Evolutionary conservation across 768 basidiomycete genomes (phyloP).

Genomic region (Suillus sp.): DNA sequence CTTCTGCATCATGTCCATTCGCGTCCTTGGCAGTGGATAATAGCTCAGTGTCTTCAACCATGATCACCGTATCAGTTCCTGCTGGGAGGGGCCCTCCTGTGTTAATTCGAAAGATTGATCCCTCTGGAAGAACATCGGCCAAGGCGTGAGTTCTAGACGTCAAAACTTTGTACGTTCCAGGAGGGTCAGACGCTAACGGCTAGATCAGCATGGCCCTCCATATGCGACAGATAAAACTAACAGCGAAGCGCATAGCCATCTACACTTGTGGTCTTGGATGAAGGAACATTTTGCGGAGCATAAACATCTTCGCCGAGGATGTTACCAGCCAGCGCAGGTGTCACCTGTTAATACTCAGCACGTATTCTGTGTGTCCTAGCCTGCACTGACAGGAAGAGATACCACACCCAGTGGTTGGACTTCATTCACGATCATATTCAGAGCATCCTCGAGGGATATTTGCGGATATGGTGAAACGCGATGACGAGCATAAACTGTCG

Average conservation of each 20-base stretch:
- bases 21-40: conserved; percentile 49
- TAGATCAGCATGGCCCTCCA: neutral
- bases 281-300: conserved; percentile 66
- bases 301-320: conserved; percentile 77
- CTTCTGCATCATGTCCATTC: conserved; percentile 54
- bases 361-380: neutral
- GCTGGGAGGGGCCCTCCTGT: conserved; percentile 81
- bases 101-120: conserved; percentile 67
- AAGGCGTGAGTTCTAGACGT: conserved; percentile 48
- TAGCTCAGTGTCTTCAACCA: conserved; percentile 91
- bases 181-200: conserved; percentile 56
- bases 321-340: conserved; percentile 57
- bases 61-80: conserved; percentile 79
- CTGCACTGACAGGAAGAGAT: conserved; percentile 44
- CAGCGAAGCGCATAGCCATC: conserved; percentile 87
- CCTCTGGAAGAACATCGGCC: conserved; percentile 41
- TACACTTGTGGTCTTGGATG: conserved; percentile 72
- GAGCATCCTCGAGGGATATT: conserved; percentile 65
- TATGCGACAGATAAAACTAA: conserved; percentile 33
- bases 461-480: conserved; percentile 78
- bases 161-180: conserved; percentile 68
- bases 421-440: conserved; percentile 54
- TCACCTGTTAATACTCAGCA: conserved; percentile 48
- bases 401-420: conserved; percentile 43
- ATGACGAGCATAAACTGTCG: conserved; percentile 66